phyloP scores from a whole-genome alignment of 2,329 filamentous ascomycete species.

The Exophiala lecanii-corni region DNA sequence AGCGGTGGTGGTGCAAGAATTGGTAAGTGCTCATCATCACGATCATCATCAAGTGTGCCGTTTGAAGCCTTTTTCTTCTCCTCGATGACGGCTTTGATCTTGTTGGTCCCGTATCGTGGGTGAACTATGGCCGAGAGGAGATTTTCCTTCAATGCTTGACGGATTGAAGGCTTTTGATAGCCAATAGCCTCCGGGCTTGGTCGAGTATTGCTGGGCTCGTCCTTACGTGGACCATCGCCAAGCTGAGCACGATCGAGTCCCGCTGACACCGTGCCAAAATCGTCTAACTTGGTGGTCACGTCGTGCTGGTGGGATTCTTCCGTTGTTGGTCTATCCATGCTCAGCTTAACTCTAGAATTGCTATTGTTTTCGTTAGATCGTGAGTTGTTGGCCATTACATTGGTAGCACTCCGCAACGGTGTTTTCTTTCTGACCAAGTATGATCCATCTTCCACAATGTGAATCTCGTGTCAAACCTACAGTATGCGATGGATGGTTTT shows the following conservation, averaged over 20 bases:
- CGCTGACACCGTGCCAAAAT: background rate
- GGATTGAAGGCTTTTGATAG: background rate
- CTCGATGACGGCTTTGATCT: background rate
- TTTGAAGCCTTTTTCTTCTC: background rate
- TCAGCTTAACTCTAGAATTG: no score
- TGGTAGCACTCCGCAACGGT: no score
- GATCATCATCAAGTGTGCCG: background rate
- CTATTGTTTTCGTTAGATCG: no score
- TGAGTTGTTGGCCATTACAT: no score
- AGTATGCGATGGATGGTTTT: no score
- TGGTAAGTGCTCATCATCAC: conserved; percentile 8
- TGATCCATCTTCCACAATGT: no score
- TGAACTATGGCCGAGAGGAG: background rate
- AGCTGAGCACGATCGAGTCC: background rate
- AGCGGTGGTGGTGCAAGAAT: conserved; percentile 9
- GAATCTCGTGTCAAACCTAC: no score
- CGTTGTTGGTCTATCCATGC: no score
- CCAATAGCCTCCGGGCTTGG: background rate
- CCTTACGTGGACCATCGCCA: background rate
- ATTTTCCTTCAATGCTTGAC: background rate
- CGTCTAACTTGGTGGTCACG: no score
- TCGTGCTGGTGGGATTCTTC: no score
- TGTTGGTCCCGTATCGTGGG: background rate
- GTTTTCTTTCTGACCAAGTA: no score
- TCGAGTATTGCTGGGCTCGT: background rate